Base-by-base conservation (phyloP, 2,329 filamentous ascomycete genomes). In the Penicillium sp. region DNA sequence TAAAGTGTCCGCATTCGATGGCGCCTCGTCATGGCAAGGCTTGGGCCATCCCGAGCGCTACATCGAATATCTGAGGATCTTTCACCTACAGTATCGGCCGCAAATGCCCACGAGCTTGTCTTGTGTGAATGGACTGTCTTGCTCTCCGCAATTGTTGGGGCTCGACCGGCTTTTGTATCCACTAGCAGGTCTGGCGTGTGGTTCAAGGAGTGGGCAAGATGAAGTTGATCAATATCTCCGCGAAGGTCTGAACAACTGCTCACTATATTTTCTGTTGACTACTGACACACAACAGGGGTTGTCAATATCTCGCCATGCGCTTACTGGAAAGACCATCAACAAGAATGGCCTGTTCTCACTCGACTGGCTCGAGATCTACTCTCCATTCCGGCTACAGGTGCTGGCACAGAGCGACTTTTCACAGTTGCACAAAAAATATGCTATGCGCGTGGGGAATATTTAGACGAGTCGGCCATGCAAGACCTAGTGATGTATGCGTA, bases 191-290 rank as follows among this genome's bases (percentile, higher is more conserved):
- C 43, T 35, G 19, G 43, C 13, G 43, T 30, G 5, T 27, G n/a
- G 30, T 10, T 36, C 18, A 46, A 46, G 6, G 30, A 16, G 19
- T 35, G 14, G 7, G 23, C 18, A 46, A 35, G 30, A 46, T 36
- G 43, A 46, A 46, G 30, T 46, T 46, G 42, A n/a, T 45, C 42
- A 45, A 45, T 45, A 45, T 45, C 29, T 45, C 11, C 42, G 42
- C 9, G 42, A 45, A 45, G 42, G 42, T 45, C 9, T 45, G 29
- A 35, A 34, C 0, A 45, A 45, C n/a, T 34, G 27, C 42, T 23
- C 2, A 7, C 10, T 8, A 45, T 34, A 6, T 45, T 29, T 7
- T 7, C 2, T n/a, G 29, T 45, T 45, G 42, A 45, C 42, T 35
- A 34, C 42, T 35, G 18, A 45, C 29, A 35, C 16, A 23, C 16